Evolutionary conservation across 441 rosid species (phyloP).

Genomic region (Jatropha multifida): DNA sequence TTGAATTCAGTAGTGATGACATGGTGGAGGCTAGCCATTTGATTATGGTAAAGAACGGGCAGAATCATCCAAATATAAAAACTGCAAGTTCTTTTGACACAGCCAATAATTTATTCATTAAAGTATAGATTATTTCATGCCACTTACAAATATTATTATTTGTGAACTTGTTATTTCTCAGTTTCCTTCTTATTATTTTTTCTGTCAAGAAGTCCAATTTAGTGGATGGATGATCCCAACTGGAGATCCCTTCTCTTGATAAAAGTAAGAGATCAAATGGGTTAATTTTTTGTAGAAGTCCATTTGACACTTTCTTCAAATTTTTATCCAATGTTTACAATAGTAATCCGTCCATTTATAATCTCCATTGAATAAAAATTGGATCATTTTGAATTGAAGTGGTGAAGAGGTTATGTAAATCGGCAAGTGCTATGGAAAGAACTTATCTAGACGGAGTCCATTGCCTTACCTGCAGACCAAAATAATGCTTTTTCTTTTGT

Average conservation of each 20-base stretch:
- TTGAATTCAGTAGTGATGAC: conserved; percentile 25
- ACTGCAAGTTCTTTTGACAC: conserved; percentile 1
- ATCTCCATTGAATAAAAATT: no score
- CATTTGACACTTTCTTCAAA: no score
- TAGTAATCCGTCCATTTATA: no score
- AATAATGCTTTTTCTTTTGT: no score
- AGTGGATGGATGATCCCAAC: background rate
- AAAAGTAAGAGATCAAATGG: background rate
- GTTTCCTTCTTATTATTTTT: background rate
- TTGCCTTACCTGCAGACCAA: no score
- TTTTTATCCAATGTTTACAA: no score
- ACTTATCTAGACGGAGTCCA: no score
- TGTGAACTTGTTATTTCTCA: background rate
- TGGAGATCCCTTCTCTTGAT: background rate
- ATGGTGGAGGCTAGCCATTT: conserved; percentile 21
- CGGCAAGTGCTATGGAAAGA: no score
- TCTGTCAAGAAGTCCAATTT: no score
- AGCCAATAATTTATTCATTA: conserved; percentile 11
- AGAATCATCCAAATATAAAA: conserved; percentile 15
- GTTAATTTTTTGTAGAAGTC: no score
- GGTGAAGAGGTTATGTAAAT: background rate
- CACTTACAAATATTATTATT: background rate
- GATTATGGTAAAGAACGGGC: background rate
- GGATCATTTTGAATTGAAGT: background rate
- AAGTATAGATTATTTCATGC: background rate